Conservation (phyloP, 352 stramenopile species). For the Globisporangium alternatum region DNA sequence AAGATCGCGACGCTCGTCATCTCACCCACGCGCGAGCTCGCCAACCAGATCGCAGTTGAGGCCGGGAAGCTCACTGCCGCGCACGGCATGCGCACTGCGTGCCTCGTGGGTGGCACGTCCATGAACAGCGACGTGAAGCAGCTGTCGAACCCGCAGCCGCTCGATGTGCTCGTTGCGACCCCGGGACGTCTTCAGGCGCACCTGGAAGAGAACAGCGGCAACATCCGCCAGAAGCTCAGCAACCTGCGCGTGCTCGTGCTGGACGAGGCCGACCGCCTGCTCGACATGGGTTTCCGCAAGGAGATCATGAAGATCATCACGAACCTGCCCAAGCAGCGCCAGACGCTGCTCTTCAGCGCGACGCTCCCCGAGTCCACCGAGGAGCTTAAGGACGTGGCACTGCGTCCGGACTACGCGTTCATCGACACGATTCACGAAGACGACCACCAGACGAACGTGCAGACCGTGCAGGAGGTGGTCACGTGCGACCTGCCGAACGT, state of each 20-base stretch:
- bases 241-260: conserved; percentile 79
- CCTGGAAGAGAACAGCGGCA: conserved; percentile 89
- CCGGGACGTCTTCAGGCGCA: conserved; percentile 96
- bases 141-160: conserved; percentile 31
- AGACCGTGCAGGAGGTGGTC: conserved; percentile 86
- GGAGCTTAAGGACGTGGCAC: conserved; percentile 82
- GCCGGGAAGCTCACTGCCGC: conserved; percentile 86
- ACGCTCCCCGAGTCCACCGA: conserved; percentile 89
- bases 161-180: conserved; percentile 96
- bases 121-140: conserved; percentile 66
- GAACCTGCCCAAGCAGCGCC: conserved; percentile 56
- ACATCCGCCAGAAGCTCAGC: conserved; percentile 59
- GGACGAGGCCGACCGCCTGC: conserved; percentile 95
- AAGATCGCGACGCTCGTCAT: conserved; percentile 15
- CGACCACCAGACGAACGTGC: conserved; percentile 87
- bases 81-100: conserved; percentile 64
- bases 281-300: conserved; percentile 95
- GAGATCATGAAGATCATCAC: conserved; percentile 91
- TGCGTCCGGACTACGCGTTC: conserved; percentile 86
- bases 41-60: conserved; percentile 93
- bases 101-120: conserved; percentile 87
- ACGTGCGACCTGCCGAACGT: conserved; percentile 72
- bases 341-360: conserved; percentile 96
- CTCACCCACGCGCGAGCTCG: conserved; percentile 94
- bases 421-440: conserved; percentile 94